phyloP scores from a whole-genome alignment of 768 basidiomycete species.

The Filobasidium floriforme region DNA sequence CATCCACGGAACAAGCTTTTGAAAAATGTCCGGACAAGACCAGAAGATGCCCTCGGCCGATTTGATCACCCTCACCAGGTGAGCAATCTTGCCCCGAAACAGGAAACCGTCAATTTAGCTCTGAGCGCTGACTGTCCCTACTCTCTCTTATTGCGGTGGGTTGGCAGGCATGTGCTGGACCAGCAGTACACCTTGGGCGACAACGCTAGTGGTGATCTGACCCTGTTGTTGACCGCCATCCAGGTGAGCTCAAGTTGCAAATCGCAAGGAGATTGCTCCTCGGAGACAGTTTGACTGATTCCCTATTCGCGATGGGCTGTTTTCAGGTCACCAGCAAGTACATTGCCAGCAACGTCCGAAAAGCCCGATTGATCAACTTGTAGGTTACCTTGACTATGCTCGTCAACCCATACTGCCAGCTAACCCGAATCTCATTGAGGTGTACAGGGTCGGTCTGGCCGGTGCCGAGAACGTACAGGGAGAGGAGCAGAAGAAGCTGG shows the following conservation, averaged over 20 bases:
- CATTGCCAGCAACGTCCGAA: constrained; percentile 95
- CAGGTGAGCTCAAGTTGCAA: constrained; percentile 54
- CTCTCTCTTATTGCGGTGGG: constrained; percentile 11
- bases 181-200: constrained; percentile 77
- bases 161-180: constrained; percentile 68
- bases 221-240: constrained; percentile 87
- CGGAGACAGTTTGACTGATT: too few relatives aligned
- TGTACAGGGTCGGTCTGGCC: constrained; percentile 77
- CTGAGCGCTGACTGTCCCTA: neutral
- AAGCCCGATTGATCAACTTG: constrained; percentile 95
- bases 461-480: constrained; percentile 96
- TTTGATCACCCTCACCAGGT: constrained; percentile 89
- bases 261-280: neutral
- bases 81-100: constrained; percentile 30
- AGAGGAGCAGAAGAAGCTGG: constrained; percentile 98
- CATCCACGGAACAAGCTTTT: neutral
- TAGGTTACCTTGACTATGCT: constrained; percentile 47
- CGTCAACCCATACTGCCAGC: neutral
- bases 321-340: constrained; percentile 53
- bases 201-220: constrained; percentile 84
- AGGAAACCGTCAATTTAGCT: constrained; percentile 2
- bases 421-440: neutral
- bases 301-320: too few relatives aligned
- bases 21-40: constrained; percentile 48
- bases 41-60: constrained; percentile 67